phyloP scores from a whole-genome alignment of 345 rosid genomes.

The Arabis alpina region DNA sequence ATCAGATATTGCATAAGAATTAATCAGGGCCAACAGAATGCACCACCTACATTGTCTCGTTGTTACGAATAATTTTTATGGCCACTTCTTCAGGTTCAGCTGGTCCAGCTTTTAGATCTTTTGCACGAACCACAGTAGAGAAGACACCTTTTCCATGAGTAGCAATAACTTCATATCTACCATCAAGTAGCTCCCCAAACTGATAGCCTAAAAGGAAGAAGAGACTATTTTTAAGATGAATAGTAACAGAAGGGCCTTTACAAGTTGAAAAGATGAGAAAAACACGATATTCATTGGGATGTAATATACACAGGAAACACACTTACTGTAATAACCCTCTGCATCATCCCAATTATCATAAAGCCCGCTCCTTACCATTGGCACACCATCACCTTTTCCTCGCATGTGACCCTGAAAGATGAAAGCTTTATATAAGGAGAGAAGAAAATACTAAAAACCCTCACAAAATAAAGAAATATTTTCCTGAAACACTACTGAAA shows the following conservation, averaged over 20 bases:
- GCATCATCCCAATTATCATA: constrained; percentile 99
- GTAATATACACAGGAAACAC: constrained; percentile 6
- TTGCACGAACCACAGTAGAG: constrained; percentile 94
- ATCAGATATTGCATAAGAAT: constrained; percentile 15
- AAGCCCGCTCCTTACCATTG: constrained; percentile 75
- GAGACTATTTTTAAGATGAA: constrained; percentile 5
- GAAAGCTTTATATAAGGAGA: constrained; percentile 15
- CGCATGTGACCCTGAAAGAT: constrained; percentile 47
- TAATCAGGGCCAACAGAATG: constrained; percentile 21
- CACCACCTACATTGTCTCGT: constrained; percentile 81
- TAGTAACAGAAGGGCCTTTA: background rate
- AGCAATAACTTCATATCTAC: constrained; percentile 93
- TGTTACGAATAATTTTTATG: constrained; percentile 90
- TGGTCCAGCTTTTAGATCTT: constrained; percentile 73
- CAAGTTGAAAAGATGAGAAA: background rate
- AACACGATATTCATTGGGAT: background rate
- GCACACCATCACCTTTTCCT: constrained; percentile 79
- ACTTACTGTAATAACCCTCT: constrained; percentile 96
- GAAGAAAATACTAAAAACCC: background rate
- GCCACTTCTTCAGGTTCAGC: constrained; percentile 90
- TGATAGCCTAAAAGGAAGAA: constrained; percentile 67
- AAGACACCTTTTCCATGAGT: constrained; percentile 99
- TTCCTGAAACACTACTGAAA: constrained; percentile 11
- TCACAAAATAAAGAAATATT: constrained; percentile 23
- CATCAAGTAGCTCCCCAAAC: constrained; percentile 93